phyloP scores from a whole-genome alignment of 495 filamentous ascomycete genomes.

The Aspergillus ellipticus region DNA sequence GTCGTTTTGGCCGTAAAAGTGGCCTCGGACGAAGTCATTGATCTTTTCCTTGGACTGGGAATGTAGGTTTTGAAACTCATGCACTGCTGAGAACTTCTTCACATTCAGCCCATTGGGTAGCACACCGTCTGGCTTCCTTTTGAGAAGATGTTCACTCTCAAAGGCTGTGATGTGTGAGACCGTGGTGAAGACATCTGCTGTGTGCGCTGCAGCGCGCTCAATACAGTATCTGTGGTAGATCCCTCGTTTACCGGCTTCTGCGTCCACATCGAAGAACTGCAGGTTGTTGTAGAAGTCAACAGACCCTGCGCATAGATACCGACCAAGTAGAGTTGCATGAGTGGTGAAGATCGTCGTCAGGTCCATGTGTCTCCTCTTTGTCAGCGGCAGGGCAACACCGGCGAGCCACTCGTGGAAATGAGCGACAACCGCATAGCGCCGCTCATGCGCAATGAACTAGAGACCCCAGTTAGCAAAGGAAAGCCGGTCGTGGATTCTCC shows the following conservation, averaged over 20 bases:
- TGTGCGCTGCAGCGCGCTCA: slow-evolving; percentile 86
- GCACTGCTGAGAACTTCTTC: slow-evolving; percentile 96
- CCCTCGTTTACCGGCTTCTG: slow-evolving; percentile 93
- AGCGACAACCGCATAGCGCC: slow-evolving; percentile 82
- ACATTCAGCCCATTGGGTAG: slow-evolving; percentile 96
- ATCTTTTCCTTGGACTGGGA: slow-evolving; percentile 96
- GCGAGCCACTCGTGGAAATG: slow-evolving; percentile 99
- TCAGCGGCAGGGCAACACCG: slow-evolving; percentile 90
- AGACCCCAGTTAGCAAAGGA: slow-evolving; percentile 5
- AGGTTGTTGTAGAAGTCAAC: slow-evolving; percentile 99
- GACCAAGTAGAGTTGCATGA: slow-evolving; percentile 88
- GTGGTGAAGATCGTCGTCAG: slow-evolving; percentile 98
- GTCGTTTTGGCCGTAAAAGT: slow-evolving; percentile 98
- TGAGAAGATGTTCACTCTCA: slow-evolving; percentile 94
- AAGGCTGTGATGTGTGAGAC: slow-evolving; percentile 98
- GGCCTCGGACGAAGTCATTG: slow-evolving; percentile 94
- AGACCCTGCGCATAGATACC: slow-evolving; percentile 94
- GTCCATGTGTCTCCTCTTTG: slow-evolving; percentile 90
- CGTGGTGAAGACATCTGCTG: slow-evolving; percentile 95
- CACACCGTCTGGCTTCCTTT: slow-evolving; percentile 95
- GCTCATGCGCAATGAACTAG: slow-evolving; percentile 91
- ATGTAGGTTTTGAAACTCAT: slow-evolving; percentile 98
- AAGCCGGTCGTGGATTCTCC: neutral
- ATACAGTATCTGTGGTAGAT: slow-evolving; percentile 99
- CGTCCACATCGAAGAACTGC: slow-evolving; percentile 93